phyloP scores from a whole-genome alignment of 1,139 yeast species.

The Sugiyamaella xylanicola region DNA sequence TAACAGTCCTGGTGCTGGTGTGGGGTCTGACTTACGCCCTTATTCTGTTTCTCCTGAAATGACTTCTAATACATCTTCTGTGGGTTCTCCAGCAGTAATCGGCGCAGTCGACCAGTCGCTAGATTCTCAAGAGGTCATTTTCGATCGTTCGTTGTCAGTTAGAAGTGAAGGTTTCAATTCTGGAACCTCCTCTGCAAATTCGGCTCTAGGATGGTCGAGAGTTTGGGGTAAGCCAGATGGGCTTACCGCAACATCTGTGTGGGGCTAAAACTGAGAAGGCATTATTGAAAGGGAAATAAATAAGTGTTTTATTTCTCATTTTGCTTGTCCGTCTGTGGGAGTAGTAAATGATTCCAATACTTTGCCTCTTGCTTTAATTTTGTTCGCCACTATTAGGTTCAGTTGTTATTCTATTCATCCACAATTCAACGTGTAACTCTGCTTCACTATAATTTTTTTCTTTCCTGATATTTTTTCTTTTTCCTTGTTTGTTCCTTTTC shows the following conservation, averaged over 20 bases:
- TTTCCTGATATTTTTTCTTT: background rate
- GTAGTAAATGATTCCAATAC: background rate
- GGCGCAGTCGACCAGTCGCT: too few relatives aligned
- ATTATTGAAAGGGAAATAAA: too few relatives aligned
- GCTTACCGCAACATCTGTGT: constrained; percentile 22
- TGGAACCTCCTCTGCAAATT: background rate
- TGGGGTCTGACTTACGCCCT: constrained; percentile 4
- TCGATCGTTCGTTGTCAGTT: background rate
- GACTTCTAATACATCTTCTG: background rate
- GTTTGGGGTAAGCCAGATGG: constrained; percentile 27
- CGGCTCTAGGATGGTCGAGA: constrained; percentile 25
- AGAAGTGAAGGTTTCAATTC: background rate
- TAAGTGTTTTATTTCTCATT: too few relatives aligned
- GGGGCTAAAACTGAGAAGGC: constrained; percentile 27
- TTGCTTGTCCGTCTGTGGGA: too few relatives aligned
- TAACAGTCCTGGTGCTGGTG: background rate
- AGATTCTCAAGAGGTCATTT: background rate
- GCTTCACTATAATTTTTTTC: background rate
- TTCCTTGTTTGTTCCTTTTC: background rate
- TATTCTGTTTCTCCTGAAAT: constrained; percentile 15
- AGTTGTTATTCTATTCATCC: background rate
- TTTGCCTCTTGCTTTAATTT: background rate
- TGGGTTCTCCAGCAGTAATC: background rate
- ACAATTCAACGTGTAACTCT: background rate
- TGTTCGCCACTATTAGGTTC: background rate